A percentile compares a stretch with the other conserved stretches of the same genome.
phyloP scores from a whole-genome alignment of 129 eudicot genomes.

The Arctium lappa region DNA sequence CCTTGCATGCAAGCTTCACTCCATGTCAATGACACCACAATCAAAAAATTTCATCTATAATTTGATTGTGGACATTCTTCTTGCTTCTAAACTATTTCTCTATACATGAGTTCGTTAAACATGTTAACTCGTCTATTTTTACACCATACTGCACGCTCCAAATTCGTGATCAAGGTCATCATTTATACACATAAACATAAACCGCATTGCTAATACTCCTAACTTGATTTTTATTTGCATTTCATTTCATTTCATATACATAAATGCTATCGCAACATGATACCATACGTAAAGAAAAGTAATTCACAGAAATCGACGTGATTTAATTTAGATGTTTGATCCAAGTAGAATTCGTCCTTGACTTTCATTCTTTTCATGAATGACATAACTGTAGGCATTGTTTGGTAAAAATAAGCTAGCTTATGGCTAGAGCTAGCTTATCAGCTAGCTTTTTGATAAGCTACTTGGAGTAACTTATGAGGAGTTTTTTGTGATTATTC shows the following conservation, averaged over 20 bases:
- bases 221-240: no score
- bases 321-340: no score
- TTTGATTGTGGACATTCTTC: no score
- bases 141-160: not conserved
- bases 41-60: not conserved
- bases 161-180: not conserved
- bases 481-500: no score
- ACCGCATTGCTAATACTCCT: not conserved
- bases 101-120: not conserved
- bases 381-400: not conserved
- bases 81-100: not conserved
- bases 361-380: not conserved
- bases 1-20: not conserved
- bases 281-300: not conserved
- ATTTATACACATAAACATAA: no score
- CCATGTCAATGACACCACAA: no score
- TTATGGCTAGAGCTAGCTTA: no score
- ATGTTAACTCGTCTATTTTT: not conserved
- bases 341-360: not conserved
- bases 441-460: no score
- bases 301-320: not conserved
- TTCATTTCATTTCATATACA: no score
- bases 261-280: not conserved
- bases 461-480: no score
- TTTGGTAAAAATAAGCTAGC: no score